phyloP scores from a whole-genome alignment of 1,139 yeast species.

The Casaregolazyma suthepensis region DNA sequence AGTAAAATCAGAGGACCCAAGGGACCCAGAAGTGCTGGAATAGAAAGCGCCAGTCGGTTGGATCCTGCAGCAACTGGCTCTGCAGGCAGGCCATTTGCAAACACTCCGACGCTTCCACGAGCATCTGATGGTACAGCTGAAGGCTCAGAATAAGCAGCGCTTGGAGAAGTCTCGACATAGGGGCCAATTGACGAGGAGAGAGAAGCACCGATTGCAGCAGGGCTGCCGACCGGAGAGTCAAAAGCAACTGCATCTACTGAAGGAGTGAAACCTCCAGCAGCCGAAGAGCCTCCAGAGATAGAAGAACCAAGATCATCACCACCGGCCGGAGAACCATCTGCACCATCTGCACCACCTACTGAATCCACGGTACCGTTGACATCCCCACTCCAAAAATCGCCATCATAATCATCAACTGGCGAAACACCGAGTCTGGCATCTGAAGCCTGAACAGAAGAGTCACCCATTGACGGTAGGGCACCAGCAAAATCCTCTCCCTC shows the following conservation, averaged over 20 bases:
- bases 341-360: no score
- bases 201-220: no score
- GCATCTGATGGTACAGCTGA: neutral
- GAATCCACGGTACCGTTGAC: neutral
- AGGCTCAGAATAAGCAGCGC: neutral
- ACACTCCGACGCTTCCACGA: neutral
- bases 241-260: no score
- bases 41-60: neutral
- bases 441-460: neutral
- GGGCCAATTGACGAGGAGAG: neutral
- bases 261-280: neutral
- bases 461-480: neutral
- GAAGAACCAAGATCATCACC: neutral
- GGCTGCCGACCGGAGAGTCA: neutral
- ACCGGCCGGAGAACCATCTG: neutral
- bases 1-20: neutral
- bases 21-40: neutral
- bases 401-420: no score
- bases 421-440: neutral
- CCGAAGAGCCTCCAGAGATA: neutral
- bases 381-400: neutral
- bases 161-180: neutral
- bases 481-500: neutral
- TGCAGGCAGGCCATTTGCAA: neutral
- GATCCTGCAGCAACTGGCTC: neutral